A percentile compares a stretch with the other conserved stretches of the same genome.
These are phyloP conservation scores for Cantharellus cinnabarinus DNA, from an alignment of 768 basidiomycete genomes.

Conservation along the genomic window DNA sequence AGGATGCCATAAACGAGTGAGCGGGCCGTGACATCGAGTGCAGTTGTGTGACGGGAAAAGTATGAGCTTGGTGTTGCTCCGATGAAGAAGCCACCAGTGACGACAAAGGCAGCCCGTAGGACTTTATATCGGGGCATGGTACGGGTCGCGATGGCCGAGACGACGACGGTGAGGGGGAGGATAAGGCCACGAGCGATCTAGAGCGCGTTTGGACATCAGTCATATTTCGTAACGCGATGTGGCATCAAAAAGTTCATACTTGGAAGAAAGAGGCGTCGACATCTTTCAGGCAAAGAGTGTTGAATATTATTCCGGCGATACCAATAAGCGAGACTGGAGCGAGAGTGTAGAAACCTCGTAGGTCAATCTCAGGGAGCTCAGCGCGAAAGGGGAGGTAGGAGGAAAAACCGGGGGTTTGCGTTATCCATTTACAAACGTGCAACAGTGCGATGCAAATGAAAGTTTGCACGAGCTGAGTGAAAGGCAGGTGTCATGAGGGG, in stretches of 20 bases:
- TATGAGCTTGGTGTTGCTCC: conserved; percentile 39
- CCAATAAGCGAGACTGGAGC: not conserved
- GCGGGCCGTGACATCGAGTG: not conserved
- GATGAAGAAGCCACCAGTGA: conserved; percentile 57
- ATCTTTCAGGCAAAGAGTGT: conserved; percentile 54
- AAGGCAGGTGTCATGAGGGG: not conserved
- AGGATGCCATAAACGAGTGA: conserved; percentile 43
- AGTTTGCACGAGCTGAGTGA: conserved; percentile 29
- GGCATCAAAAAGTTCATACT: conserved; percentile 18
- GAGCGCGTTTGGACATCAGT: not conserved
- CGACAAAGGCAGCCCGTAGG: conserved; percentile 36
- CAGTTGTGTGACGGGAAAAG: conserved; percentile 4
- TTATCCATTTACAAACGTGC: conserved; percentile 30
- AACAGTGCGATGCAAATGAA: conserved; percentile 45
- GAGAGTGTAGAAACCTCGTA: conserved; percentile 33
- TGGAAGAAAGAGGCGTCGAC: conserved; percentile 73
- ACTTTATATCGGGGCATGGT: conserved; percentile 34
- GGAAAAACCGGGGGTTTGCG: conserved; percentile 8
- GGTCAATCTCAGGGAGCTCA: conserved; percentile 34
- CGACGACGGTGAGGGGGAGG: conserved; percentile 58
- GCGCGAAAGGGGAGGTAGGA: conserved; percentile 16
- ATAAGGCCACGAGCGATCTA: conserved; percentile 74
- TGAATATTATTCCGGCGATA: conserved; percentile 34
- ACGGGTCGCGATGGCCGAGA: conserved; percentile 40
- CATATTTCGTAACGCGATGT: not conserved